These are phyloP conservation scores for Neurospora terricola DNA, from an alignment of 495 filamentous ascomycete genomes.

Conservation along the genomic window DNA sequence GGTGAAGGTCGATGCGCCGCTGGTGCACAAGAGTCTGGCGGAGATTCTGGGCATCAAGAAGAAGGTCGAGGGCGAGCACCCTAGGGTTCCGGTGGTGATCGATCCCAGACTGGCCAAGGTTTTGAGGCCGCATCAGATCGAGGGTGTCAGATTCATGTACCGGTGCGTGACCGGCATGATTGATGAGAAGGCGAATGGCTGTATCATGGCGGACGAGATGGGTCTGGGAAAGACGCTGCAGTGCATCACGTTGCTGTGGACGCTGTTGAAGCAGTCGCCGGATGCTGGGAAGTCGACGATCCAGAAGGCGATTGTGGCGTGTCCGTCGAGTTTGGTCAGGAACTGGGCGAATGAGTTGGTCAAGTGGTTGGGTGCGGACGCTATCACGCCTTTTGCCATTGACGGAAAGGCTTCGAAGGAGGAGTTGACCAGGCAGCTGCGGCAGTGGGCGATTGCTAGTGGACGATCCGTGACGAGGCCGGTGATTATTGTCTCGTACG, in stretches of 20 bases:
- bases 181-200: slow-evolving; percentile 88
- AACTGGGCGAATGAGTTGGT: slow-evolving; percentile 96
- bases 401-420: slow-evolving; percentile 95
- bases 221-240: slow-evolving; percentile 87
- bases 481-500: slow-evolving; percentile 99
- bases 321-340: slow-evolving; percentile 87
- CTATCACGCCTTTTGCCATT: slow-evolving; percentile 87
- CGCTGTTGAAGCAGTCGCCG: slow-evolving; percentile 86
- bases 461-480: slow-evolving; percentile 86
- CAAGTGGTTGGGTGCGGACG: slow-evolving; percentile 92
- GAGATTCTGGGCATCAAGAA: slow-evolving; percentile 96
- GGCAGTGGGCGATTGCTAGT: slow-evolving; percentile 87
- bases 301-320: slow-evolving; percentile 97
- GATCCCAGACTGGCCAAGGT: slow-evolving; percentile 88
- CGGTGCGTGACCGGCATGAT: slow-evolving; percentile 86
- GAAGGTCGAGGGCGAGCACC: slow-evolving; percentile 64
- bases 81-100: slow-evolving; percentile 93
- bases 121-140: slow-evolving; percentile 91
- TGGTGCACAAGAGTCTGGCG: slow-evolving; percentile 87
- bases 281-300: slow-evolving; percentile 90
- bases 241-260: slow-evolving; percentile 76
- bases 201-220: slow-evolving; percentile 99
- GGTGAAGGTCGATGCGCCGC: slow-evolving; percentile 61
- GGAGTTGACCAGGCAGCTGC: slow-evolving; percentile 77
- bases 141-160: slow-evolving; percentile 98